Conservation (phyloP, 148 eudicot species). For the Rhododendron mucronatum region DNA sequence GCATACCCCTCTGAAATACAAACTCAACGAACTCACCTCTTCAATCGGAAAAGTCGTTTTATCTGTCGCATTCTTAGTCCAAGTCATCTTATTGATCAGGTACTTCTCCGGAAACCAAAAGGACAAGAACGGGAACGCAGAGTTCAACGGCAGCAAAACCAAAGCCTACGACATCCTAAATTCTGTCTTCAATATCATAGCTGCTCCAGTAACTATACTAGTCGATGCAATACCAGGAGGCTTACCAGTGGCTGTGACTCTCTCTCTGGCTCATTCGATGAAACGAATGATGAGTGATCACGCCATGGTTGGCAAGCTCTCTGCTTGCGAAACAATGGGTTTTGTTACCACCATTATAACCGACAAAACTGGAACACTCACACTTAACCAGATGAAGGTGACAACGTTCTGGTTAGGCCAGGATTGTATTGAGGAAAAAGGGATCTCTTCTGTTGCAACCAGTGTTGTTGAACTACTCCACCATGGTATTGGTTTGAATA, state of each 20-base stretch:
- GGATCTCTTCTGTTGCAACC: not conserved
- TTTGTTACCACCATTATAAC: not conserved
- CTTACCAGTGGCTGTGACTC: not conserved
- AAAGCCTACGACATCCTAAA: not conserved
- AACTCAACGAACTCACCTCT: not conserved
- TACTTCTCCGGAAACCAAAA: not conserved
- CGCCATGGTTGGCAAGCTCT: not conserved
- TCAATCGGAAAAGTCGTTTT: not conserved
- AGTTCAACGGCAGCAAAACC: not conserved
- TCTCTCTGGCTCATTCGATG: not conserved
- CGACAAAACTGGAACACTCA: no score
- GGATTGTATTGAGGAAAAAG: not conserved
- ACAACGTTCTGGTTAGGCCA: not conserved
- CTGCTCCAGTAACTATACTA: not conserved
- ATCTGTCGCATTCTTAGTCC: not conserved
- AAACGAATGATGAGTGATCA: constrained; percentile 3
- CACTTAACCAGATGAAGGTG: no score
- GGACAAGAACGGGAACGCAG: not conserved
- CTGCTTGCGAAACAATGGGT: constrained; percentile 6
- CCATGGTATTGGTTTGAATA: not conserved
- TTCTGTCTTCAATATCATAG: not conserved
- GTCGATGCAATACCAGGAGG: not conserved
- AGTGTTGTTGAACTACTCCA: not conserved
- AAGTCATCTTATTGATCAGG: not conserved
- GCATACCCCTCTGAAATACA: not conserved